Evolutionary conservation across 75 land plant species (phyloP).

Genomic region (Sequoiadendron giganteum): DNA sequence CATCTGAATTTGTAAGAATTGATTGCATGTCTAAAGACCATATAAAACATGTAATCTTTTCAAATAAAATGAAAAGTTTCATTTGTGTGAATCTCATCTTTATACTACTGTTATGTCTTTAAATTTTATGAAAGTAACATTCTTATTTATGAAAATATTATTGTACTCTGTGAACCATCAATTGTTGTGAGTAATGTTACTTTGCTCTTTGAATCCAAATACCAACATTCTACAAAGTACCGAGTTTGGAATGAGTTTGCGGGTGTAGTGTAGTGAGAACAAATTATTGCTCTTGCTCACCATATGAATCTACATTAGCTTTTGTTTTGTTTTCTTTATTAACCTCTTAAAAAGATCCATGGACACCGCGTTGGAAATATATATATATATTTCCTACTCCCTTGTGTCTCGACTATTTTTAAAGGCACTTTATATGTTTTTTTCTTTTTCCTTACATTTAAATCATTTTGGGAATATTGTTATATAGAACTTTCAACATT

Average conservation of each 20-base stretch:
- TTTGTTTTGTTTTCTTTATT: not conserved
- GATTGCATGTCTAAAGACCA: too few species aligned
- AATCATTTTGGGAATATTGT: not conserved
- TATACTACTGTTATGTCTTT: too few species aligned
- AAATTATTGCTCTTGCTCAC: not conserved
- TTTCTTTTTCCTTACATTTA: not conserved
- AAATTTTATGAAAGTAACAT: not conserved
- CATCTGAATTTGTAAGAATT: too few species aligned
- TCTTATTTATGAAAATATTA: not conserved
- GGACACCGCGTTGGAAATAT: not conserved
- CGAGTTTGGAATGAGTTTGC: not conserved
- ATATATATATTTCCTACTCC: too few species aligned
- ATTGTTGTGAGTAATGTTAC: not conserved
- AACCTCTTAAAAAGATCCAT: too few species aligned
- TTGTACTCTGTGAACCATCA: not conserved
- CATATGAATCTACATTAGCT: not conserved
- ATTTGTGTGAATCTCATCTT: too few species aligned
- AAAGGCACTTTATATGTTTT: not conserved
- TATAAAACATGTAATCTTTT: too few species aligned
- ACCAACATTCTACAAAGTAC: not conserved
- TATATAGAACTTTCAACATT: not conserved
- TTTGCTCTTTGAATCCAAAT: not conserved
- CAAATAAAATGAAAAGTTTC: too few species aligned
- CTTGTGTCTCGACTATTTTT: not conserved
- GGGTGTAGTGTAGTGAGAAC: not conserved